A percentile compares a stretch with the other conserved stretches of the same genome.
phyloP scores from a whole-genome alignment of 2,329 filamentous ascomycete genomes.

The Fusarium keratoplasticum region DNA sequence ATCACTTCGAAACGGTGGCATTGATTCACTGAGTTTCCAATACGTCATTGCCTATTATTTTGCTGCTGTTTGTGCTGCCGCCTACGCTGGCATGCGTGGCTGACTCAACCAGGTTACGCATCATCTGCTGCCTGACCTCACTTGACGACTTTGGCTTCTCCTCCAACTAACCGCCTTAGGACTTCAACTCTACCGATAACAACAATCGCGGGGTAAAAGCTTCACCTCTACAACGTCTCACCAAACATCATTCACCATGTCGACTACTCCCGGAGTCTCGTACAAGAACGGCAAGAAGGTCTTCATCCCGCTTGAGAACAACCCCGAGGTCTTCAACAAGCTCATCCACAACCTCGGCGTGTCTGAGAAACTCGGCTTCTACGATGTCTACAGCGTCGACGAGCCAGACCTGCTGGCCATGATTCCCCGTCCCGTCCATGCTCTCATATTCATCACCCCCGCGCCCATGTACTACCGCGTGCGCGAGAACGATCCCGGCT shows the following conservation, averaged over 20 bases:
- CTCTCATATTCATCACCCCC: conserved; percentile 84
- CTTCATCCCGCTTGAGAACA: conserved; percentile 64
- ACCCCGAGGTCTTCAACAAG: conserved; percentile 81
- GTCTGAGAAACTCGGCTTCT: conserved; percentile 75
- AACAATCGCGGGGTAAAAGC: conserved; percentile 16
- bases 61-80: not conserved
- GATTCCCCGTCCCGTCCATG: conserved; percentile 77
- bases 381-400: conserved; percentile 85
- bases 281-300: conserved; percentile 45
- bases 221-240: not conserved
- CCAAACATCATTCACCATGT: conserved; percentile 18
- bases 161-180: conserved; percentile 1
- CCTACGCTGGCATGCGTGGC: not conserved
- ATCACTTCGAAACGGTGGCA: not conserved
- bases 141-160: not conserved
- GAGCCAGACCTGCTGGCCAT: conserved; percentile 81
- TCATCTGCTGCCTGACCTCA: conserved; percentile 25
- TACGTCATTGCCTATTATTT: not conserved
- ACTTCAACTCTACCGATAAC: not conserved
- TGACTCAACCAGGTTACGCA: conserved; percentile 17
- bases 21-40: not conserved
- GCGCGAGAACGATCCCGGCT: conserved; percentile 41
- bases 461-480: conserved; percentile 61
- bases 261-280: conserved; percentile 28
- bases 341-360: conserved; percentile 80